Conservation (phyloP, 176 grass and related monocot genomes). For the Secale cereale region DNA sequence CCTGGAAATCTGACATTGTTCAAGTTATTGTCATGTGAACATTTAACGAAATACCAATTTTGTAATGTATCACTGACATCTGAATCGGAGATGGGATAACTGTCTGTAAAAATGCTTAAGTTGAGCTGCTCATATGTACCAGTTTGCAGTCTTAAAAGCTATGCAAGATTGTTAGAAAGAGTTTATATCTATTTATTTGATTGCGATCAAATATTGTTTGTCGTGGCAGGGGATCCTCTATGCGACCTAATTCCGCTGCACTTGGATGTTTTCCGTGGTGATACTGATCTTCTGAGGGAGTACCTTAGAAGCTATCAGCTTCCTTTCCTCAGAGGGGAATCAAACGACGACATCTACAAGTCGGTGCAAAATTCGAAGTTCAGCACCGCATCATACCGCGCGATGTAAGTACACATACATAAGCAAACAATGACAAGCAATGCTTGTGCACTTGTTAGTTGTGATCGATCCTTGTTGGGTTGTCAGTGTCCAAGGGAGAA, state of each 20-base stretch:
- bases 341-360: slow-evolving; percentile 20
- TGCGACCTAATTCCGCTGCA: slow-evolving; percentile 92
- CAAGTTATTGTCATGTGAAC: neutral
- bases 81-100: slow-evolving; percentile 4
- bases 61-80: neutral
- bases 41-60: neutral
- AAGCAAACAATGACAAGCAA: neutral
- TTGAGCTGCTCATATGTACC: neutral
- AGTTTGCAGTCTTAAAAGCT: neutral
- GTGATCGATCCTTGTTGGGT: neutral
- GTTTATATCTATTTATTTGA: neutral
- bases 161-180: neutral
- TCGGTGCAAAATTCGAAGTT: slow-evolving; percentile 50
- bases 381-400: slow-evolving; percentile 62
- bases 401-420: slow-evolving; percentile 54
- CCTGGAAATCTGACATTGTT: neutral
- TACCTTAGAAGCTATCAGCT: slow-evolving; percentile 72
- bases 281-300: slow-evolving; percentile 59
- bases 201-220: neutral
- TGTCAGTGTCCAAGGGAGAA: neutral
- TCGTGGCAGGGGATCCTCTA: slow-evolving; percentile 73
- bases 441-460: neutral
- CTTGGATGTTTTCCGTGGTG: slow-evolving; percentile 86
- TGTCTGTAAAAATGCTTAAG: neutral
- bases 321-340: slow-evolving; percentile 56